phyloP scores from a whole-genome alignment of 441 rosid species.

The Euphorbia schlechtendalii region DNA sequence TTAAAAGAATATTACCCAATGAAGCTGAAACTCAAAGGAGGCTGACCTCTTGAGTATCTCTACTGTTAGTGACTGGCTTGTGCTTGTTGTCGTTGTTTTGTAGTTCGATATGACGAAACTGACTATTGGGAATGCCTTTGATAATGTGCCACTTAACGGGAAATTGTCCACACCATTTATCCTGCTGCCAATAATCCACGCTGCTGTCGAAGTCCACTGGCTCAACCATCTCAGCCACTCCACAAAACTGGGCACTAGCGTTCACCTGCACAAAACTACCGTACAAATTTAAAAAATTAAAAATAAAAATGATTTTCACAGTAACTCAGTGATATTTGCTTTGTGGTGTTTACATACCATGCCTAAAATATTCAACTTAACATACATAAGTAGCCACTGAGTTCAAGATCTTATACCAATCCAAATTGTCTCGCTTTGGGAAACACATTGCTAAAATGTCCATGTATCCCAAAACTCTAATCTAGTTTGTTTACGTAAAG shows the following conservation, averaged over 20 bases:
- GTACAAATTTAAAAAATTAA: no score
- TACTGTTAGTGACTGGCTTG: slow-evolving; percentile 90
- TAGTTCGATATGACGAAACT: slow-evolving; percentile 67
- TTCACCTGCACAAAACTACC: slow-evolving; percentile 64
- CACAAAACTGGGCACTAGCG: slow-evolving; percentile 93
- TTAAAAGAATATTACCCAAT: background rate
- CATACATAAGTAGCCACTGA: background rate
- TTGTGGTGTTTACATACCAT: no score
- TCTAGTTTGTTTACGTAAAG: background rate
- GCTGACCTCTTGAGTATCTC: slow-evolving; percentile 91
- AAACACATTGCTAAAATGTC: background rate
- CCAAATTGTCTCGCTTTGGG: background rate
- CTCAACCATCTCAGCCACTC: slow-evolving; percentile 88
- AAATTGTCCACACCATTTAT: slow-evolving; percentile 91
- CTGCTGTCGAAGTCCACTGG: slow-evolving; percentile 69
- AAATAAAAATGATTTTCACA: no score
- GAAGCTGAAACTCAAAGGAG: slow-evolving; percentile 4
- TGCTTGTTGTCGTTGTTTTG: slow-evolving; percentile 83
- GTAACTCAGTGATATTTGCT: no score
- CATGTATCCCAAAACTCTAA: background rate
- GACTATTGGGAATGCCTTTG: slow-evolving; percentile 72
- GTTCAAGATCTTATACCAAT: no score
- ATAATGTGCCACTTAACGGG: slow-evolving; percentile 84
- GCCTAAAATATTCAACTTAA: no score
- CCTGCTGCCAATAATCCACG: slow-evolving; percentile 95